Evolutionary conservation across 2,329 filamentous ascomycete species (phyloP).

Genomic region (Penicillium concentricum): DNA sequence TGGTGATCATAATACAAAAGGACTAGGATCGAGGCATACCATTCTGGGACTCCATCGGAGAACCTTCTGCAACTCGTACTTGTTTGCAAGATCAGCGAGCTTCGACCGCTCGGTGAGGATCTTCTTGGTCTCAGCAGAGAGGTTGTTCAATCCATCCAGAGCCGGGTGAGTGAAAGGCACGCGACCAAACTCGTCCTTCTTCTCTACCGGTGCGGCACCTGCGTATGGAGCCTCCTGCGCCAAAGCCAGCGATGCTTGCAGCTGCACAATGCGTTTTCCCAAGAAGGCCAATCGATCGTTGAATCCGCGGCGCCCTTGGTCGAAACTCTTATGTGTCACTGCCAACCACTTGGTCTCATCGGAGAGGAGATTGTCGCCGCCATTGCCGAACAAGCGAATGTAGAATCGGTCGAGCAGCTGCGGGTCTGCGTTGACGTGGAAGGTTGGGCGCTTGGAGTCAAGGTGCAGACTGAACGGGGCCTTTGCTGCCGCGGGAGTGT

Average conservation of each 20-base stretch:
- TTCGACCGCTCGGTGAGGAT: slow-evolving; percentile 64
- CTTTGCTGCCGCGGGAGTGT: slow-evolving; percentile 69
- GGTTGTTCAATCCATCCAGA: slow-evolving; percentile 70
- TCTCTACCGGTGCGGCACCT: slow-evolving; percentile 18
- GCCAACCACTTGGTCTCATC: slow-evolving; percentile 97
- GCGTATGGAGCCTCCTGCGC: slow-evolving; percentile 49
- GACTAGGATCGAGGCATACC: slow-evolving; percentile 53
- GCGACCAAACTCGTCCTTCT: slow-evolving; percentile 56
- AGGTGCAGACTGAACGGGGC: slow-evolving; percentile 56
- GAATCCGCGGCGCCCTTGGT: slow-evolving; percentile 89
- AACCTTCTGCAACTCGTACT: slow-evolving; percentile 70
- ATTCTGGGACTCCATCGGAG: slow-evolving; percentile 85
- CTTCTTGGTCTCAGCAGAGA: slow-evolving; percentile 61
- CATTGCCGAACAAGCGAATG: slow-evolving; percentile 68
- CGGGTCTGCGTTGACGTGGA: slow-evolving; percentile 75
- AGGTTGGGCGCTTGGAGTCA: slow-evolving; percentile 34
- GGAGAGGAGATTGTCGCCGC: slow-evolving; percentile 70
- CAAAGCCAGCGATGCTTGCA: slow-evolving; percentile 64
- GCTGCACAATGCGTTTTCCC: slow-evolving; percentile 64
- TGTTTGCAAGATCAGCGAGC: slow-evolving; percentile 65
- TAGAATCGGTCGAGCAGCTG: slow-evolving; percentile 75
- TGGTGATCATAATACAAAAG: slow-evolving; percentile 5
- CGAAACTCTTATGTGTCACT: slow-evolving; percentile 97
- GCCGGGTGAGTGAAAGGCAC: slow-evolving; percentile 68
- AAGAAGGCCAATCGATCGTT: slow-evolving; percentile 91